These are phyloP conservation scores for Tetragonia tetragonoides DNA, from an alignment of 148 eudicot genomes.

Conservation along the genomic window DNA sequence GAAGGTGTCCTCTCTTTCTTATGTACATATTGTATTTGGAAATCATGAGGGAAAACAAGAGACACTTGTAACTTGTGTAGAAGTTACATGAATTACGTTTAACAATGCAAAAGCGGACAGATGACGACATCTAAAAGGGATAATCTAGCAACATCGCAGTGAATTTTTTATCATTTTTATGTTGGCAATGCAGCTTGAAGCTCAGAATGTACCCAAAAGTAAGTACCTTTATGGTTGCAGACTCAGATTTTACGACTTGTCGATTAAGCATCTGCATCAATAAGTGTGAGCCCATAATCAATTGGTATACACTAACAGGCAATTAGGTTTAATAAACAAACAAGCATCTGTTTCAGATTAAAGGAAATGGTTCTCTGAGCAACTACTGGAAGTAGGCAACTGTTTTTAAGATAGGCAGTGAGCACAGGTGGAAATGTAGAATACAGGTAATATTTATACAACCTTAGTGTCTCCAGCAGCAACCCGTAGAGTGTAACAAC, in stretches of 20 bases:
- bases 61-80: too few relatives aligned
- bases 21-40: too few relatives aligned
- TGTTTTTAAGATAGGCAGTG: not conserved
- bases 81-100: not conserved
- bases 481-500: conserved; percentile 48
- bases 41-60: too few relatives aligned
- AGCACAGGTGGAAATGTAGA: not conserved
- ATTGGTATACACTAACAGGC: not conserved
- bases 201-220: not conserved
- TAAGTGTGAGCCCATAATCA: conserved; percentile 17
- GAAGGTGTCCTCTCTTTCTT: too few relatives aligned
- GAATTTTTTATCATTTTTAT: not conserved
- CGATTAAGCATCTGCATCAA: conserved; percentile 78
- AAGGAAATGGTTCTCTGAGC: not conserved
- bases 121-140: not conserved
- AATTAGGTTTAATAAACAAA: not conserved
- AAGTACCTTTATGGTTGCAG: conserved; percentile 86
- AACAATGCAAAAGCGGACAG: not conserved
- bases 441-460: not conserved
- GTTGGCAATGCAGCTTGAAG: not conserved
- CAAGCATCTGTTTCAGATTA: not conserved
- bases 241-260: conserved; percentile 92
- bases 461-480: conserved; percentile 77
- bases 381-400: not conserved
- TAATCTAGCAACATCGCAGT: not conserved